phyloP scores from a whole-genome alignment of 2,329 filamentous ascomycete genomes.

The Colletotrichum godetiae region DNA sequence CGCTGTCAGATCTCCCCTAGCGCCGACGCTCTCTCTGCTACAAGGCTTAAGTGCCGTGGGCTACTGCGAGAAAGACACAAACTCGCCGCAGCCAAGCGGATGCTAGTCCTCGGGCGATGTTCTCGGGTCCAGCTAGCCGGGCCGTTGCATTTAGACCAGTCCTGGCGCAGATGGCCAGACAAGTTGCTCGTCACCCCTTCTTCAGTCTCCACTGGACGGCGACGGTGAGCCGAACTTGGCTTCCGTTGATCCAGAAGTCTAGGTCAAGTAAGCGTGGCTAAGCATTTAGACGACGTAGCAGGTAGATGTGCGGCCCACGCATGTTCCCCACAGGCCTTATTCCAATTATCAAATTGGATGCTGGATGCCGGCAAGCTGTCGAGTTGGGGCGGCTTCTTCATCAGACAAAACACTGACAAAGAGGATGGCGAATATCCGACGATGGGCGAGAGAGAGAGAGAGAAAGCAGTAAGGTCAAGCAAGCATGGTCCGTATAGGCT shows the following conservation, averaged over 20 bases:
- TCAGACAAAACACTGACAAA: slow-evolving; percentile 29
- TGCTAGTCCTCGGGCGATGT: not conserved
- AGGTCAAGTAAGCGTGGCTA: slow-evolving; percentile 22
- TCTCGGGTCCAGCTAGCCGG: slow-evolving; percentile 27
- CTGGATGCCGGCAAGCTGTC: slow-evolving; percentile 12
- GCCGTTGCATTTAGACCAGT: slow-evolving; percentile 19
- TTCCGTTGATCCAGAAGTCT: slow-evolving; percentile 11
- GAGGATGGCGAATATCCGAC: slow-evolving; percentile 24
- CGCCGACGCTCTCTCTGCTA: not conserved
- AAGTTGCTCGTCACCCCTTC: not conserved
- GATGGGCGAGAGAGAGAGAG: not conserved
- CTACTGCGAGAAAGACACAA: slow-evolving; percentile 6
- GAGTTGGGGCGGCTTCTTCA: slow-evolving; percentile 10
- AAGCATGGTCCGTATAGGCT: too few relatives aligned
- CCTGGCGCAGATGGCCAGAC: slow-evolving; percentile 21
- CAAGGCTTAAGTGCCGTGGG: not conserved
- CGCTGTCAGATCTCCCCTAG: slow-evolving; percentile 19
- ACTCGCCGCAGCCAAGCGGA: slow-evolving; percentile 12
- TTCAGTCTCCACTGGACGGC: slow-evolving; percentile 16
- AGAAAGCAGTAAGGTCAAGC: not conserved
- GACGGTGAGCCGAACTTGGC: slow-evolving; percentile 11
- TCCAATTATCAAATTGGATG: slow-evolving; percentile 1
- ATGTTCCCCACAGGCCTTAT: slow-evolving; percentile 3
- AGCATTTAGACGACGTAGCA: slow-evolving; percentile 34
- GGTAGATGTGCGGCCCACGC: slow-evolving; percentile 6